Conservation (phyloP, 306 rosid species). For the Cucumis melo region DNA sequence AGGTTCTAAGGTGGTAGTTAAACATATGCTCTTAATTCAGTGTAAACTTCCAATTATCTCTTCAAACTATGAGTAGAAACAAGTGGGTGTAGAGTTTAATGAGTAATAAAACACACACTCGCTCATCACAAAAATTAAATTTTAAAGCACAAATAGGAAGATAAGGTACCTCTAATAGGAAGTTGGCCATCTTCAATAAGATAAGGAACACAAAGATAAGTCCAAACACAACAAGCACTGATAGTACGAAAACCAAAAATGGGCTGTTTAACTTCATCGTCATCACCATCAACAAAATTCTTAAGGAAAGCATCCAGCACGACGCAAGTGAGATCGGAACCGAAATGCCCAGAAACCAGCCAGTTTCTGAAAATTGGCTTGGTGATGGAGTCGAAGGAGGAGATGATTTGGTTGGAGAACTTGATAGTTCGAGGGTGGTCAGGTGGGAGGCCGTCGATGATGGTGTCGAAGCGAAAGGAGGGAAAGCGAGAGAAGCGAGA, state of each 20-base stretch:
- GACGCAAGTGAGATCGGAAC: neutral
- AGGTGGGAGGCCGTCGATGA: conserved; percentile 12
- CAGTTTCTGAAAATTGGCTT: neutral
- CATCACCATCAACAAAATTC: conserved; percentile 4
- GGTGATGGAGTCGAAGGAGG: neutral
- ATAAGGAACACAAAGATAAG: neutral
- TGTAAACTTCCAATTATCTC: too few species aligned
- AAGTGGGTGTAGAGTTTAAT: too few species aligned
- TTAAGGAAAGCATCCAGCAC: conserved; percentile 11
- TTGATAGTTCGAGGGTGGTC: neutral
- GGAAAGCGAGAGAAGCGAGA: neutral
- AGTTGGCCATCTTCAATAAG: conserved; percentile 9
- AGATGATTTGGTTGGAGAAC: neutral
- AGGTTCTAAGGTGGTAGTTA: too few species aligned
- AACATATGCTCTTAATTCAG: too few species aligned
- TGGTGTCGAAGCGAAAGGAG: conserved; percentile 2
- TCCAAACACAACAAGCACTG: conserved; percentile 6
- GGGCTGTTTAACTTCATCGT: neutral
- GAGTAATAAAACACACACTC: neutral
- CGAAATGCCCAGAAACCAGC: neutral
- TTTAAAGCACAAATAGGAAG: neutral
- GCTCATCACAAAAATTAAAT: neutral
- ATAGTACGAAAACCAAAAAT: neutral
- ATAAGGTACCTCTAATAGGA: conserved; percentile 8
- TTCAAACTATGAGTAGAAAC: too few species aligned